Base-by-base conservation (phyloP, 2,329 filamentous ascomycete species). In the Beauveria scarabaeidicola region DNA sequence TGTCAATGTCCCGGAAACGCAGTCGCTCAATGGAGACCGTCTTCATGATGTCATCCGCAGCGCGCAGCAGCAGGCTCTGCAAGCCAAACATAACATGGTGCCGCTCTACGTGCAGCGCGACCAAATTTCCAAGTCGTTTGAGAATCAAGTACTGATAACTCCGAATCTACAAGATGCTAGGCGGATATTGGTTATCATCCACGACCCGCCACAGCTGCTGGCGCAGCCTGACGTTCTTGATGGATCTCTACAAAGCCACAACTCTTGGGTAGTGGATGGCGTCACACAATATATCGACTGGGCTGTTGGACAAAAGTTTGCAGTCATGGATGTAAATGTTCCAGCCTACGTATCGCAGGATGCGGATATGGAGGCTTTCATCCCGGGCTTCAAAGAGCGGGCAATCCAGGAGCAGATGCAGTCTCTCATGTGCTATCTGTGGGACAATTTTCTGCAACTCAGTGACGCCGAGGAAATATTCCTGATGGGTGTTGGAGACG, bases 361-460 rank as follows among this genome's bases (percentile, higher is more conserved):
- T 44, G 81, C 79, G 73, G 80, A 83, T 61, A 72, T 72, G 13
- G 79, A 83, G 40, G 68, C 78, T 1, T 79, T 74, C 62, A 78
- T 74, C 2, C 75, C 78, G 0, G 68, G 72, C 2, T 70, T 74
- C 29, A 73, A 74, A 32, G 81, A 81, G 64, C 74, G 71, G 55
- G 73, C 72, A 1, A 69, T 84, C 8, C 80, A 87, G 63, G 77
- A 78, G 58, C 82, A 83, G 71, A 86, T 83, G 0, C 85, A 88
- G 63, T 86, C 93, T 62, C 77, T 97, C 11, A 84, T 93, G 5
- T 85, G 82, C 62, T 97, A 96, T 68, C 77, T 99, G 15, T 99
- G 94, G 94, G 92, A 97, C 66, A 99, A 99, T 69, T 97, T 97
- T 69, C 85, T 99, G 21, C 90, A 96, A 77, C 79, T 89, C 36